Conservation (phyloP, 352 stramenopile genomes). For the Pythium guiyangense region DNA sequence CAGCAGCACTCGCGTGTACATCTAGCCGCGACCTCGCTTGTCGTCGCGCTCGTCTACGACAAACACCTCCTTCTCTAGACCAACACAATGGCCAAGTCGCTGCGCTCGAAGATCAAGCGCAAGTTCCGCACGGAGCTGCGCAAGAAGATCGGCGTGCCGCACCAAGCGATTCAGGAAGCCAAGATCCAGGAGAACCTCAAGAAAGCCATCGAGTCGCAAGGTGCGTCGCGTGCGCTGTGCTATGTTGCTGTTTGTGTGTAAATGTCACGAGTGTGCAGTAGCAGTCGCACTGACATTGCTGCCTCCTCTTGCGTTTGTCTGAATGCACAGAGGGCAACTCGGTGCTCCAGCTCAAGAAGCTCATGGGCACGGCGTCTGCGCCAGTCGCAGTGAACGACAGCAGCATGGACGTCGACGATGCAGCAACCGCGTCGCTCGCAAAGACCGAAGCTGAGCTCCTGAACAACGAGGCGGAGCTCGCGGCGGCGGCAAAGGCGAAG, state of each 20-base stretch:
- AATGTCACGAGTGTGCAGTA: too few relatives aligned
- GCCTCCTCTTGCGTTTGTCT: background rate
- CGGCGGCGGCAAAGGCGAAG: conserved; percentile 39
- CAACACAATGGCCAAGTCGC: conserved; percentile 80
- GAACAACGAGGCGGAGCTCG: conserved; percentile 40
- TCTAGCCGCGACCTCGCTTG: too few relatives aligned
- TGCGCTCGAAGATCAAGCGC: conserved; percentile 89
- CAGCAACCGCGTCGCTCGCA: conserved; percentile 22
- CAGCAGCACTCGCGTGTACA: too few relatives aligned
- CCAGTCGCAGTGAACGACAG: conserved; percentile 30
- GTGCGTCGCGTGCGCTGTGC: conserved; percentile 16
- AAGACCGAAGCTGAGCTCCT: conserved; percentile 44
- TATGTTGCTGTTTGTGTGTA: background rate
- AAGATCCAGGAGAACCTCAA: conserved; percentile 86
- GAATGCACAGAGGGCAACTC: conserved; percentile 35
- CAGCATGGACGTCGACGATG: conserved; percentile 38
- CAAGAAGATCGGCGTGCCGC: conserved; percentile 74
- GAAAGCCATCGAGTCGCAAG: conserved; percentile 67
- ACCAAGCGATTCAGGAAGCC: conserved; percentile 61
- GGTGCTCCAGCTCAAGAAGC: conserved; percentile 61
- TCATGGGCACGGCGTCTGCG: conserved; percentile 52
- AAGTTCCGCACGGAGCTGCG: conserved; percentile 85
- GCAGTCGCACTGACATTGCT: background rate
- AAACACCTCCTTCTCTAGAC: too few relatives aligned
- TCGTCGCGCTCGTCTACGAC: background rate